Evolutionary conservation across 2,329 filamentous ascomycete species (phyloP).

Genomic region (Ceratocystis papillata): DNA sequence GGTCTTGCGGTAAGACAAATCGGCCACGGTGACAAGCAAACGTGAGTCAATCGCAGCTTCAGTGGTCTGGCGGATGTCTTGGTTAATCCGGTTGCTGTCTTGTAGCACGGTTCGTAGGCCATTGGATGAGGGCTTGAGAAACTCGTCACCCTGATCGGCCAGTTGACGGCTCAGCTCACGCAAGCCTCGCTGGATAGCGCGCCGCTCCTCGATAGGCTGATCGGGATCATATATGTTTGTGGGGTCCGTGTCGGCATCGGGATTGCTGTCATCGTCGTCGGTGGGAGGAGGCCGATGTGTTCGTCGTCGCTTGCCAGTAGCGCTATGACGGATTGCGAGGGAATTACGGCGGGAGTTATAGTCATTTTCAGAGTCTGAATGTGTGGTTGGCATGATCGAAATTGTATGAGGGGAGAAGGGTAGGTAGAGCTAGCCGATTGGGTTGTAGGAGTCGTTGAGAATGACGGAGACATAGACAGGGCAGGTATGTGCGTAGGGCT

Average conservation of each 20-base stretch:
- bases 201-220: conserved; percentile 63
- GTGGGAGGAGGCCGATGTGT: conserved; percentile 26
- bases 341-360: background rate
- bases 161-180: conserved; percentile 53
- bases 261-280: conserved; percentile 23
- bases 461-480: too few relatives aligned
- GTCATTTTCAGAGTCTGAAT: background rate
- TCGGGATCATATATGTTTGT: conserved; percentile 63
- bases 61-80: conserved; percentile 69
- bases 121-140: conserved; percentile 52
- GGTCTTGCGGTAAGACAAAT: conserved; percentile 69
- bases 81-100: conserved; percentile 54
- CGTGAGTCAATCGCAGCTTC: conserved; percentile 86
- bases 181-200: conserved; percentile 57
- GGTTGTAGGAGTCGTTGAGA: background rate
- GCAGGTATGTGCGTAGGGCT: too few relatives aligned
- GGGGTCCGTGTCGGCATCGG: conserved; percentile 25
- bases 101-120: conserved; percentile 56
- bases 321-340: conserved; percentile 10
- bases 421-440: background rate
- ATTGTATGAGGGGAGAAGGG: background rate
- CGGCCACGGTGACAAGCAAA: conserved; percentile 69
- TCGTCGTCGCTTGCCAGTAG: conserved; percentile 26
- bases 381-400: background rate
- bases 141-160: conserved; percentile 57